Evolutionary conservation across 495 filamentous ascomycete genomes (phyloP), one percentile per base, ranked within the genome.

Genomic region (Trichocladium antarcticum): DNA sequence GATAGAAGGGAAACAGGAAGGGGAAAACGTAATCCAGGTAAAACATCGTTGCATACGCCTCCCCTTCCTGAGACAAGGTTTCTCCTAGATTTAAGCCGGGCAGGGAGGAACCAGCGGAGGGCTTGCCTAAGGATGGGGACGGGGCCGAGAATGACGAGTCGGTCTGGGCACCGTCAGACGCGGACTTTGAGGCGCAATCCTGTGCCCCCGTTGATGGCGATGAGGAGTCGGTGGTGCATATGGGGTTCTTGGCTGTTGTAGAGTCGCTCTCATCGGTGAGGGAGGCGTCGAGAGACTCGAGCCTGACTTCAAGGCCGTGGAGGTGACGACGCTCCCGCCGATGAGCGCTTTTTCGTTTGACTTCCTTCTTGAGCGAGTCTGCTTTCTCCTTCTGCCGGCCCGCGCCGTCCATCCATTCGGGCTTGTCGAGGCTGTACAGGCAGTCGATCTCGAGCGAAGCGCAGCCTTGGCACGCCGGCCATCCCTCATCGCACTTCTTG

Each of bases 361-460:
- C 67, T 56, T 77, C 67, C 21, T 53, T 55, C 50, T 76, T 78
- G 55, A 79, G 51, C 53, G 51, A 56, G 34, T 71, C 68, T 40
- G 71, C 68, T 63, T 68, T 73, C 47, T 71, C 64, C 60, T 69
- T 68, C 51, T 79, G 74, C 43, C 45, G 61, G 27, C 52, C 53
- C 17, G 67, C 72, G 37, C 69, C 71, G 57, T 77, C 75, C 75
- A 78, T 78, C 74, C 74, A 77, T 14, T 69, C 68, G n/a, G 76
- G 75, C 59, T 73, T 78, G 11, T 65, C 63, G 9, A 66, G 57
- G 45, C 50, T 56, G 49, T 67, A 74, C 37, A 75, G 53, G 55
- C 74, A 78, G 27, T 70, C 67, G 52, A 77, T 73, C 46, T 64
- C 57, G 20, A 78, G 69, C 14, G 63, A 45, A 20, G 52, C 45